phyloP scores from a whole-genome alignment of 2,329 filamentous ascomycete species.

The Venturia asperata region DNA sequence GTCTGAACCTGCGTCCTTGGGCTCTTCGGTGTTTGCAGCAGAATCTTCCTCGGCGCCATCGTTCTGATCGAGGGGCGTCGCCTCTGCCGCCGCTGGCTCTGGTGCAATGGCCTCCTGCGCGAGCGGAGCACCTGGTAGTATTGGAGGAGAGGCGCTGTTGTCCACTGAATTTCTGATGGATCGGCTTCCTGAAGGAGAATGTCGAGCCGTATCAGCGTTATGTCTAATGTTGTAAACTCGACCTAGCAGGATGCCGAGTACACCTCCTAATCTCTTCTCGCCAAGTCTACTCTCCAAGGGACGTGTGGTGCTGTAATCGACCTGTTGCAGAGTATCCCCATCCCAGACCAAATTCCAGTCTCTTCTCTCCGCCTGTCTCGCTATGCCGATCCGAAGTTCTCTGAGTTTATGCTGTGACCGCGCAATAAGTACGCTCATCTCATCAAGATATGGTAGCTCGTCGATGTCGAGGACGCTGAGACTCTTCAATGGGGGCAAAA shows the following conservation, averaged over 20 bases:
- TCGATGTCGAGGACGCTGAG: conserved; percentile 75
- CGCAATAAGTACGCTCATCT: conserved; percentile 70
- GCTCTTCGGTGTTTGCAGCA: background rate
- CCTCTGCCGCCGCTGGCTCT: background rate
- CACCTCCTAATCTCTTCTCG: conserved; percentile 58
- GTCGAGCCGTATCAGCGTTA: conserved; percentile 26
- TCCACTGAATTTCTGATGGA: conserved; percentile 16
- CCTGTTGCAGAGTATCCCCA: conserved; percentile 53
- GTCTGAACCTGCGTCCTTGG: background rate
- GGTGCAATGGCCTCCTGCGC: background rate
- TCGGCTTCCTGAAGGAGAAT: conserved; percentile 14
- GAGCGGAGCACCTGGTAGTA: background rate
- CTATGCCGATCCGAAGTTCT: conserved; percentile 68
- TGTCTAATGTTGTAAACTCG: conserved; percentile 55
- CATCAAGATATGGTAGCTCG: conserved; percentile 73
- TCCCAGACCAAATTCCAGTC: conserved; percentile 59
- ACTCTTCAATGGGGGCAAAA: conserved; percentile 66
- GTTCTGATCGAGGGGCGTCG: background rate
- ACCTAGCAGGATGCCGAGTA: conserved; percentile 61
- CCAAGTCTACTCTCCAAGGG: conserved; percentile 49
- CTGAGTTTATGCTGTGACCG: conserved; percentile 58
- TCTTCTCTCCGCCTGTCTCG: conserved; percentile 44
- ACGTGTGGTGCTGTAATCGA: conserved; percentile 51
- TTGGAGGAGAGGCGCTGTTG: conserved; percentile 6
- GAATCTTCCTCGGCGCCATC: background rate